phyloP scores from a whole-genome alignment of 148 eudicot species.

The Hydrangea macrophylla region DNA sequence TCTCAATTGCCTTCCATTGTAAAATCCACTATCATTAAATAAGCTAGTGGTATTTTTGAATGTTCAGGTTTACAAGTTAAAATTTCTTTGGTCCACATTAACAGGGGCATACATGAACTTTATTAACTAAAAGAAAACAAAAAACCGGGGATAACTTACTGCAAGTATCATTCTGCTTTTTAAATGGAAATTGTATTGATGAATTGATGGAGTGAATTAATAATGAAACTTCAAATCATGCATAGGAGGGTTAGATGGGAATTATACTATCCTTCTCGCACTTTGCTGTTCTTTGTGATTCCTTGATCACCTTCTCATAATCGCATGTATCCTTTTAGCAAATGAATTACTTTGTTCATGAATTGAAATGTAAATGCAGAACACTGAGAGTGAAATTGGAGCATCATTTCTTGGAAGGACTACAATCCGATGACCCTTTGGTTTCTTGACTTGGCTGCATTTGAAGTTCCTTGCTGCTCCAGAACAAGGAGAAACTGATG shows the following conservation, averaged over 20 bases:
- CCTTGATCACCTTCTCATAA: constrained; percentile 1
- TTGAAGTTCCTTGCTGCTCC: not conserved
- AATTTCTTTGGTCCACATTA: too few species aligned
- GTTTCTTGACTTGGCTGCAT: not conserved
- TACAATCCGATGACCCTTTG: constrained; percentile 55
- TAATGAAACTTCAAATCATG: too few species aligned
- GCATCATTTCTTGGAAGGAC: constrained; percentile 77
- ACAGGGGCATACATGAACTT: too few species aligned
- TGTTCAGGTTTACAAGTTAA: too few species aligned
- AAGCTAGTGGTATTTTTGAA: too few species aligned
- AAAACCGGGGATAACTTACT: too few species aligned
- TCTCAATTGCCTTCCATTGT: not conserved
- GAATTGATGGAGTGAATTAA: too few species aligned
- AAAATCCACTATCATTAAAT: not conserved
- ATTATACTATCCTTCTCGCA: not conserved
- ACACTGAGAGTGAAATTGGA: constrained; percentile 72
- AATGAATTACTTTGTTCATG: not conserved
- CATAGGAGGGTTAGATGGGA: not conserved
- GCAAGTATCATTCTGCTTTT: too few species aligned
- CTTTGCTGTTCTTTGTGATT: not conserved
- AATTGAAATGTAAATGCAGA: constrained; percentile 41
- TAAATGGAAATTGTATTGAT: too few species aligned
- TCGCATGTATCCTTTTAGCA: not conserved
- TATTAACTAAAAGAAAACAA: too few species aligned
- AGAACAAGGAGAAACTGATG: not conserved